Conservation (phyloP, 768 basidiomycete species). For the Coprinopsis sp. region DNA sequence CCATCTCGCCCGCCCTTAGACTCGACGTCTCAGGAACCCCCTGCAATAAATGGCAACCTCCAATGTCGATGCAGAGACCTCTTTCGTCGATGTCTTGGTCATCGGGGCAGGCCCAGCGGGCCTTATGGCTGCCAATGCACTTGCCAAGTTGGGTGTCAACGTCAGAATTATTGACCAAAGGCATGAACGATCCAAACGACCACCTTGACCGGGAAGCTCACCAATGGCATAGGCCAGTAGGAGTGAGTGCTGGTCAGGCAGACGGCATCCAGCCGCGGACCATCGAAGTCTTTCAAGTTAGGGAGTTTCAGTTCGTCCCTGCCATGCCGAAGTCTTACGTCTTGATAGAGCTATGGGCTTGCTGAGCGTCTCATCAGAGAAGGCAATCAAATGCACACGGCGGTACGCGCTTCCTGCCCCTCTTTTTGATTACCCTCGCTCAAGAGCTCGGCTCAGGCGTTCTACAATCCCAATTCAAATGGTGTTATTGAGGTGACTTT, state of each 20-base stretch:
- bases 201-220: neutral
- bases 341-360: constrained; percentile 67
- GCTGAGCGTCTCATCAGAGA: constrained; percentile 58
- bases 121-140: constrained; percentile 65
- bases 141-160: constrained; percentile 51
- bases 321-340: neutral
- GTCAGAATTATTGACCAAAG: constrained; percentile 59
- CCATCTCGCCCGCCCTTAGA: neutral
- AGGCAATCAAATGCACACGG: constrained; percentile 66
- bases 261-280: constrained; percentile 58
- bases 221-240: constrained; percentile 33
- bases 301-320: neutral
- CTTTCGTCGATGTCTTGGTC: constrained; percentile 54
- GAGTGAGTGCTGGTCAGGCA: constrained; percentile 51
- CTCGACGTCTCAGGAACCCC: neutral
- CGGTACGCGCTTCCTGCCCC: constrained; percentile 37
- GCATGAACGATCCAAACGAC: constrained; percentile 20
- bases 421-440: neutral
- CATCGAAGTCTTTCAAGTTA: constrained; percentile 50
- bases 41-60: no score
- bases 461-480: constrained; percentile 61
- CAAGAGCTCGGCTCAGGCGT: constrained; percentile 43
- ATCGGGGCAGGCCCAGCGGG: constrained; percentile 60
- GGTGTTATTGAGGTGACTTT: constrained; percentile 58
- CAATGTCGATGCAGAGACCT: no score